phyloP scores from a whole-genome alignment of 805 yeast genomes.

The Dipodascus albidus region DNA sequence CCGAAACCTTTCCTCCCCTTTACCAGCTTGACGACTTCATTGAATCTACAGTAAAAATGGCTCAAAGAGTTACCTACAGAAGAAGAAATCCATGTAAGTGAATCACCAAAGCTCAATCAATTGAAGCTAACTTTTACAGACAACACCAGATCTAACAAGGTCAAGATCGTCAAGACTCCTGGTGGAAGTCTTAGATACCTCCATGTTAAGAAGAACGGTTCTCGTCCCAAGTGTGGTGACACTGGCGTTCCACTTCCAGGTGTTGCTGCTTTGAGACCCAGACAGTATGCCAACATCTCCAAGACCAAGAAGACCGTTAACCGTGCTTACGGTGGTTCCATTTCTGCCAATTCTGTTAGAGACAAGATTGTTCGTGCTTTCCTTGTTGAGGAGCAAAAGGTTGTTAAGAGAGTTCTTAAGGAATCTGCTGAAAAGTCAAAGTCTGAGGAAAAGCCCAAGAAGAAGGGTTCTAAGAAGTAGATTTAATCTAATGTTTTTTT shows the following conservation, averaged over 20 bases:
- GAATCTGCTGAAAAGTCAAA: constrained; percentile 86
- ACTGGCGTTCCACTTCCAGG: constrained; percentile 66
- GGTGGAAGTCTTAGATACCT: constrained; percentile 98
- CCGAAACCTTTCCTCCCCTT: neutral
- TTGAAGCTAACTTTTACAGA: constrained; percentile 32
- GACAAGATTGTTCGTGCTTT: constrained; percentile 99
- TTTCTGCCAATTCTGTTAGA: constrained; percentile 95
- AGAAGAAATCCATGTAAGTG: constrained; percentile 96
- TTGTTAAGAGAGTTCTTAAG: constrained; percentile 98
- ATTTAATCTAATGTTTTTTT: constrained; percentile 1
- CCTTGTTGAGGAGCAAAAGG: constrained; percentile 99
- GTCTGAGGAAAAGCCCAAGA: constrained; percentile 37
- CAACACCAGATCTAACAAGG: constrained; percentile 99
- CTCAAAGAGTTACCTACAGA: constrained; percentile 98
- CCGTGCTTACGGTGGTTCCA: constrained; percentile 99
- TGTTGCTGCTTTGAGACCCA: constrained; percentile 93
- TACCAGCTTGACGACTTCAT: constrained; percentile 1
- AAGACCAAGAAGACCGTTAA: constrained; percentile 97
- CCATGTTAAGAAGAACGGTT: constrained; percentile 86
- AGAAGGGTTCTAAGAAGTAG: constrained; percentile 19
- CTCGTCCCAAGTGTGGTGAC: constrained; percentile 65
- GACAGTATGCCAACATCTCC: constrained; percentile 90
- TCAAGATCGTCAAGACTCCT: constrained; percentile 99
- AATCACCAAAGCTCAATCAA: neutral
- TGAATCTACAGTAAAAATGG: constrained; percentile 47